phyloP scores from a whole-genome alignment of 2,329 filamentous ascomycete species.

The Trichoderma simmonsii region DNA sequence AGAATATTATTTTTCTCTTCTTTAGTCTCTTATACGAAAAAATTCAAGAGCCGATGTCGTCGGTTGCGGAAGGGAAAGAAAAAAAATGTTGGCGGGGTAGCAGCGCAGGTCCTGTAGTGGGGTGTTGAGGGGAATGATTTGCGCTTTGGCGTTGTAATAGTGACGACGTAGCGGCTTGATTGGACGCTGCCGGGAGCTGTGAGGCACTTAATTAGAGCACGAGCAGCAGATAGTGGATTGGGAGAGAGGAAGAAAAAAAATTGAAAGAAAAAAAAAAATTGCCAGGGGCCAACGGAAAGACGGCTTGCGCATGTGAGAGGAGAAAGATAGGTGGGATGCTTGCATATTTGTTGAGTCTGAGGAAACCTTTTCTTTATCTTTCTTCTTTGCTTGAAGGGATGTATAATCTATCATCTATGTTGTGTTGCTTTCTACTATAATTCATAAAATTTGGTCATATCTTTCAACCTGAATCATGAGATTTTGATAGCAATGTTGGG shows the following conservation, averaged over 20 bases:
- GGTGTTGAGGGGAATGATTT: slow-evolving; percentile 18
- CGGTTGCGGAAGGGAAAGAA: not conserved
- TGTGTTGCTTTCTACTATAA: not conserved
- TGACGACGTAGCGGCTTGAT: slow-evolving; percentile 10
- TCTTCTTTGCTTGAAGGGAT: not conserved
- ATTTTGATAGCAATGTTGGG: not conserved
- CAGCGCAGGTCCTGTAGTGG: slow-evolving; percentile 8
- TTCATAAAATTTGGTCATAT: not conserved
- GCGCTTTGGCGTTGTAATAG: slow-evolving; percentile 16
- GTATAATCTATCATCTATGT: not conserved
- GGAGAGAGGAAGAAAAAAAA: not conserved
- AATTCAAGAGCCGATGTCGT: slow-evolving; percentile 7
- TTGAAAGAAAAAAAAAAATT: not conserved
- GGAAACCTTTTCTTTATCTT: not conserved
- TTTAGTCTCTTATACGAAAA: slow-evolving; percentile 3
- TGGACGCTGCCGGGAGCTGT: not conserved
- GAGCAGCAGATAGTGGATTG: not conserved
- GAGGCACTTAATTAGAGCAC: not conserved
- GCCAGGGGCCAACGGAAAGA: not conserved
- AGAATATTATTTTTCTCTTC: not conserved
- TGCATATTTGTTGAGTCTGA: not conserved
- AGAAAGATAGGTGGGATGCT: not conserved
- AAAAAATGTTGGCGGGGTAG: slow-evolving; percentile 21
- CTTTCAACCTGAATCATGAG: not conserved
- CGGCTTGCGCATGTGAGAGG: not conserved